Conservation (phyloP, 225 moss, liverwort and hornwort species). For the Thuidium tamariscinum region DNA sequence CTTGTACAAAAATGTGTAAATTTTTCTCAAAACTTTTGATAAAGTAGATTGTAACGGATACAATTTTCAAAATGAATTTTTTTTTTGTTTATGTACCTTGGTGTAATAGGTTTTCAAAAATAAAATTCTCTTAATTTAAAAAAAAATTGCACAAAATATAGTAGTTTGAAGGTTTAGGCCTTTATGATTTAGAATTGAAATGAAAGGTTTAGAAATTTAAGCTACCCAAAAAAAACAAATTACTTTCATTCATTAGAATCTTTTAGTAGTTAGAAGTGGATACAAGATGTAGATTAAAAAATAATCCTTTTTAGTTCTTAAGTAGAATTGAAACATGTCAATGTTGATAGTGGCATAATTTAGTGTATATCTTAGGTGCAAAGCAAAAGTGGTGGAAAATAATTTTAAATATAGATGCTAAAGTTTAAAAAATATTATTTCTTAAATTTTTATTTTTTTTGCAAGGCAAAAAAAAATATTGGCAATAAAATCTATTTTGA, state of each 20-base stretch:
- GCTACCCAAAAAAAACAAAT: background rate
- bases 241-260: background rate
- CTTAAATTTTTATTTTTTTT: no score
- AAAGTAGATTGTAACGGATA: no score
- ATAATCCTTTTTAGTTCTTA: background rate
- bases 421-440: background rate
- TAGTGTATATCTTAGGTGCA: background rate
- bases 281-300: background rate
- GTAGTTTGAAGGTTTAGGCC: background rate
- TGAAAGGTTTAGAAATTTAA: background rate
- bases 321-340: background rate
- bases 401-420: background rate
- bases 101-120: background rate
- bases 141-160: background rate
- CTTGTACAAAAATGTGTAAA: background rate
- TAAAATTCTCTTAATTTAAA: background rate
- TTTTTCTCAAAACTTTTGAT: no score
- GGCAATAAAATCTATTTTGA: no score
- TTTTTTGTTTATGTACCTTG: no score
- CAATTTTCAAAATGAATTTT: no score
- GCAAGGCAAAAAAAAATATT: background rate
- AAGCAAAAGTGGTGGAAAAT: fast-evolving
- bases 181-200: background rate
- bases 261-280: no score
- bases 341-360: background rate